Percentiles rank a stretch among this genome's conserved stretches.
Conservation (phyloP, 1,284 basidiomycete genomes). For the Ceratobasidium papillatum region DNA sequence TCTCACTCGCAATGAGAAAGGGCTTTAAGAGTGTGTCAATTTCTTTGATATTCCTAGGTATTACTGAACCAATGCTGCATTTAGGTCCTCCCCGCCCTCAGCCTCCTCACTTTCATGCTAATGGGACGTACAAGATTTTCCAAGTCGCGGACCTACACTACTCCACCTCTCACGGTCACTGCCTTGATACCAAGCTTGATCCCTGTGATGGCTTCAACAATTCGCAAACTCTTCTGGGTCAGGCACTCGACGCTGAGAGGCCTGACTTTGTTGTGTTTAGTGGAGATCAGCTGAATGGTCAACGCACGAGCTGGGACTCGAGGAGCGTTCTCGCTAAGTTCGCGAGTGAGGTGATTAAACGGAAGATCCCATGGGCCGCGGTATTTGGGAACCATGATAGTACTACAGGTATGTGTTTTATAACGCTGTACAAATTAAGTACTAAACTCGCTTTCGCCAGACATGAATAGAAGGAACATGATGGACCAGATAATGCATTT, state of each 20-base stretch:
- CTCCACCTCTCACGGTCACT: slow-evolving; percentile 75
- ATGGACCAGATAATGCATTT: slow-evolving; percentile 76
- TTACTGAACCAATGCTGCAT: slow-evolving; percentile 4
- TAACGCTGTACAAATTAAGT: slow-evolving; percentile 61
- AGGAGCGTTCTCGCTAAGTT: slow-evolving; percentile 89
- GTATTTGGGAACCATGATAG: slow-evolving; percentile 92
- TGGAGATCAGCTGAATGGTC: slow-evolving; percentile 86
- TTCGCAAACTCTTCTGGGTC: slow-evolving; percentile 72
- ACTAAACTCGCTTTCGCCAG: slow-evolving; percentile 45
- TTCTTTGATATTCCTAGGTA: no score
- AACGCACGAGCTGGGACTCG: slow-evolving; percentile 87
- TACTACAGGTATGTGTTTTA: slow-evolving; percentile 28
- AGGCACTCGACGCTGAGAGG: slow-evolving; percentile 80
- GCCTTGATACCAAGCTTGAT: slow-evolving; percentile 67
- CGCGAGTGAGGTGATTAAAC: slow-evolving; percentile 75
- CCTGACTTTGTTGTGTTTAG: slow-evolving; percentile 91
- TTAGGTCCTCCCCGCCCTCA: slow-evolving; percentile 72
- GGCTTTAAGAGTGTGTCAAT: slow-evolving; percentile 22
- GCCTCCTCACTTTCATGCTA: slow-evolving; percentile 79
- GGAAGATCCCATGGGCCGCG: slow-evolving; percentile 86
- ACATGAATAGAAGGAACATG: slow-evolving; percentile 66
- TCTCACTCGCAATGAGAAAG: slow-evolving; percentile 35
- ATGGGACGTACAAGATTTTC: slow-evolving; percentile 87
- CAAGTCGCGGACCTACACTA: slow-evolving; percentile 92
- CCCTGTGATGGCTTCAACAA: slow-evolving; percentile 71